Evolutionary conservation across 352 stramenopile species (phyloP), one percentile per base, ranked within the genome.

Genomic region (Globisporangium yorkense): DNA sequence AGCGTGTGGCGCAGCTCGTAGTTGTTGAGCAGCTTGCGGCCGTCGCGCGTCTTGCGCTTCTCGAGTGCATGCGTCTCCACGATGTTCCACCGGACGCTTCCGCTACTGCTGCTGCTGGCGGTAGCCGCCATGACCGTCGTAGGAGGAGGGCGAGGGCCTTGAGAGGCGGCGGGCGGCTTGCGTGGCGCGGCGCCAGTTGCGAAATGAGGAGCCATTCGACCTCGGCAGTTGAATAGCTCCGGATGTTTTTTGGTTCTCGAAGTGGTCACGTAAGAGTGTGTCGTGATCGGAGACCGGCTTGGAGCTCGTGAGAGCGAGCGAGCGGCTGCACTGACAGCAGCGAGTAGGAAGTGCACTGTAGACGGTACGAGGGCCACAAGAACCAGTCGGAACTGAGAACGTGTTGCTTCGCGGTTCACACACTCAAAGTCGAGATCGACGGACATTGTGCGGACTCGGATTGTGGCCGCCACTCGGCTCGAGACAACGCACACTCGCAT

Each of bases 1-100:
- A 95, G 59, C 50, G 68, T 86, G 33, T 83, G 73, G 62, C 83
- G 59, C 51, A 92, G 46, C 41, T 70, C 67, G 65, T 95, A 95
- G 70, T 92, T 92, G 63, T 95, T 93, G 35, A 95, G 71, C 50
- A 74, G 59, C 71, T 89, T 88, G 53, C 58, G 55, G 16, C 79
- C 80, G 33, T 68, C 65, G 29, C 51, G 55, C 3, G 66, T 68
- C 71, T 88, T 88, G 58, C 48, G 69, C 63, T 75, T 82, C 10
- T 66, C 57, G 12, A 89, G 61, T 20, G 35, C 40, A 58, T 61
- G 66, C 60, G 82, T 92, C 75, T 89, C 77, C 13, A 82, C 68
- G 59, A 92, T 92, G 54, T 86, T 67, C 82, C 82, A 92, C 41
- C 48, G 51, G 40, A 37, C 8, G 52, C 53, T 53, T 5, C 3